phyloP scores from a whole-genome alignment of 768 basidiomycete species.

The Suillus tomentosus region DNA sequence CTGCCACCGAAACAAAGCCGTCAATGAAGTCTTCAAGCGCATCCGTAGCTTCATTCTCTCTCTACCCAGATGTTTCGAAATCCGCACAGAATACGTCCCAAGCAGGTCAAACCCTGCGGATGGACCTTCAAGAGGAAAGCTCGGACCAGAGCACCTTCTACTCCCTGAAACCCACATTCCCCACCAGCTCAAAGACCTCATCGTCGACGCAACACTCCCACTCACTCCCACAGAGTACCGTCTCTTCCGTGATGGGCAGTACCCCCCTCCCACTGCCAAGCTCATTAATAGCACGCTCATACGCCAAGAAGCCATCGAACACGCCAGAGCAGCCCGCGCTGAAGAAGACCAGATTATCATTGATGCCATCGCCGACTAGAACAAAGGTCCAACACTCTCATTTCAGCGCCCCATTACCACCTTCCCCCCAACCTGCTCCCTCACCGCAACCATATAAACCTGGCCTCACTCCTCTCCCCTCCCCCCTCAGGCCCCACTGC shows the following conservation, averaged over 20 bases:
- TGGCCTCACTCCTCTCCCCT: slow-evolving; percentile 10
- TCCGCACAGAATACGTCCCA: background rate
- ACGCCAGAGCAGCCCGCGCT: background rate
- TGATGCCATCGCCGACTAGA: too few species aligned
- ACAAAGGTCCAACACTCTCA: too few species aligned
- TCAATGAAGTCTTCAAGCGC: too few species aligned
- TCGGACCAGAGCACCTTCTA: background rate
- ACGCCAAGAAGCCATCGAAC: background rate
- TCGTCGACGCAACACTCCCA: slow-evolving; percentile 2
- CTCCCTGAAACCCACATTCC: slow-evolving; percentile 18
- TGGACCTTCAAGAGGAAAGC: slow-evolving; percentile 6
- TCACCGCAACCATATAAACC: background rate
- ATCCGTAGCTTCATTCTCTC: slow-evolving; percentile 6
- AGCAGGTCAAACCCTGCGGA: slow-evolving; percentile 9
- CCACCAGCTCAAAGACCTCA: background rate
- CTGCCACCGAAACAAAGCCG: too few species aligned
- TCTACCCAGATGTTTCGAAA: background rate
- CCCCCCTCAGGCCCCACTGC: slow-evolving; percentile 14
- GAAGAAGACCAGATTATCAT: too few species aligned
- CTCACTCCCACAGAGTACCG: slow-evolving; percentile 2
- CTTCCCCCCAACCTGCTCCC: background rate
- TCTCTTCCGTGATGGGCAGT: background rate
- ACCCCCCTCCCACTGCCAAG: slow-evolving; percentile 4
- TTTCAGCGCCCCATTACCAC: slow-evolving; percentile 12
- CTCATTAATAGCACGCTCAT: background rate